Evolutionary conservation across 2,329 filamentous ascomycete species (phyloP), one percentile per base, ranked within the genome.

Genomic region (Beauveria medogensis): DNA sequence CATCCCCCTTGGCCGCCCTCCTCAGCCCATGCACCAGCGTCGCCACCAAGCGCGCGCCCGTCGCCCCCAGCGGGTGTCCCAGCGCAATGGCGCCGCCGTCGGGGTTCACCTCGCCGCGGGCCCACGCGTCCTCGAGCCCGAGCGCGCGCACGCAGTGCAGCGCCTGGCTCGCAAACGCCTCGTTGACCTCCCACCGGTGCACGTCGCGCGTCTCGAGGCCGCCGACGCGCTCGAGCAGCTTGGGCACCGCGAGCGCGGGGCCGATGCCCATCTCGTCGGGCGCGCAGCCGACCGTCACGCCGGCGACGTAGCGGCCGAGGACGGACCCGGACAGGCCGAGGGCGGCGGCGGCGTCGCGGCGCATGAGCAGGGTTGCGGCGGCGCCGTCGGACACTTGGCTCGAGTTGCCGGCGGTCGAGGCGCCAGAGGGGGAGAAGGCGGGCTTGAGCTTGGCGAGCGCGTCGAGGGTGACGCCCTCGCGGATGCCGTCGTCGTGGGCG

Each of bases 231-330:
- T 78, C 73, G n/a, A 97, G 79, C 22, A 96, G 79, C 71, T 88
- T 89, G 7, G 92, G 92, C 57, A 97, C 93, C 0, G 91, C 92
- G 30, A 96, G 70, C 0, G 91, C 91, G 0, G 93, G 92, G 0
- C 93, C 92, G 62, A 97, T 80, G 44, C 93, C 92, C 93, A 97
- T 97, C 80, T 96, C 92, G 69, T 96, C 91, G 0, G 93, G 92
- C 56, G 80, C 80, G 71, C 91, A 95, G 14, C 93, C 92, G 0
- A 86, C 85, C 12, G 90, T 87, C 34, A 86, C 82, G 1, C 89
- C 88, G 0, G 83, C 87, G 0, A 92, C 89, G 78, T 92, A 97
- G 72, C 89, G 91, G 41, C 89, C 92, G 62, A 95, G 86, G 68
- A 96, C 90, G 30, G 78, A 79, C 6, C 78, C 80, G 16, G 79